Evolutionary conservation across 2,329 filamentous ascomycete genomes (phyloP).

Genomic region (Didymella segeticola): DNA sequence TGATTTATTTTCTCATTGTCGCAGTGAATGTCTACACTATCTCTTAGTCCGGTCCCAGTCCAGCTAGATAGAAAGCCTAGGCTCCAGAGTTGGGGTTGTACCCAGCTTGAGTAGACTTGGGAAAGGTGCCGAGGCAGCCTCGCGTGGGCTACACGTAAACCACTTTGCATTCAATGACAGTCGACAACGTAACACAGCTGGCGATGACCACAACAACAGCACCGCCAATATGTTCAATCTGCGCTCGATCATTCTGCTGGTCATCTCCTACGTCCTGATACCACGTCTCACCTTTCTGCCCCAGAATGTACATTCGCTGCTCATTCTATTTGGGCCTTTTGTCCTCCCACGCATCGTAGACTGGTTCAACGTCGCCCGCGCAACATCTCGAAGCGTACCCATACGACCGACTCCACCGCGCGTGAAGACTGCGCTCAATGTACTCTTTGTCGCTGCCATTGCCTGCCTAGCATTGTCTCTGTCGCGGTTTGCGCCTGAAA

Average conservation of each 20-base stretch:
- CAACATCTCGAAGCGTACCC: constrained; percentile 51
- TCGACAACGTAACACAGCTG: neutral
- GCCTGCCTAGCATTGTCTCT: constrained; percentile 68
- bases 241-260: constrained; percentile 41
- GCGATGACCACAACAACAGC: constrained; percentile 4
- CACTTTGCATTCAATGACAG: neutral
- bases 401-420: constrained; percentile 63
- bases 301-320: constrained; percentile 39
- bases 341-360: constrained; percentile 70
- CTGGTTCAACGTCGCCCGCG: constrained; percentile 66
- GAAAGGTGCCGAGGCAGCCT: no score
- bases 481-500: constrained; percentile 74
- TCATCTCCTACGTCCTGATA: constrained; percentile 45
- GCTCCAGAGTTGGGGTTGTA: no score
- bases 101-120: no score
- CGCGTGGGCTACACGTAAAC: constrained; percentile 13
- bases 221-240: constrained; percentile 39
- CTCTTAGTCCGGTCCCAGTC: no score
- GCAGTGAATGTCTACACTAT: no score
- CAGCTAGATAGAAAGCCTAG: no score
- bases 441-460: constrained; percentile 64
- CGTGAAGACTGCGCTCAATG: constrained; percentile 64
- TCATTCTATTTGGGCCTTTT: constrained; percentile 70
- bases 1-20: no score
- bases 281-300: constrained; percentile 48